Base-by-base conservation (phyloP, 108 stramenopile species). In the Cylindrotheca closterium region DNA sequence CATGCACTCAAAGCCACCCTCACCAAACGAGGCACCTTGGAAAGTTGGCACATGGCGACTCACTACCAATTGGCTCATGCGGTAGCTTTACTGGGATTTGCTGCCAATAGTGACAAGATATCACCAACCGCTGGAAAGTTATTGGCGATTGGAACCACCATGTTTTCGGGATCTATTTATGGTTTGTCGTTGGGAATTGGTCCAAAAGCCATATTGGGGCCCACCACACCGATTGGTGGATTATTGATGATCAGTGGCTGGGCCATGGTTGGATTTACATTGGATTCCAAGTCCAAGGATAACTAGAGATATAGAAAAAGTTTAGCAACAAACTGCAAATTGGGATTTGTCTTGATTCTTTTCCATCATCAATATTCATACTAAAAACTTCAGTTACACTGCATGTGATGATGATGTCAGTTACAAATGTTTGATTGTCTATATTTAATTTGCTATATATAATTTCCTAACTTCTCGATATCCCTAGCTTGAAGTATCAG, bases 161-260 rank as follows among this genome's bases (percentile, higher is more conserved):
- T 91, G 69, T 94, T 94, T 74, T 88, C 88, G 8, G 93, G 93
- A 27, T 84, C 82, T 26, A 82, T 94, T 37, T 94, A 90, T 64
- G 46, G 61, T 12, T 49, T 94, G 47, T 73, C 68, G 34, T 65
- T 94, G 30, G 88, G 79, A 7, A 64, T 90, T 26, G 93, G 90
- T 1, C 90, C 90, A 17, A 84, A 86, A 62, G 74, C 67, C 19
- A 18, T 94, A 0, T 45, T 89, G 53, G 93, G 90, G 0, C 93
- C 93, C 0, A 79, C 85, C 22, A 94, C 93, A n/a, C 93, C 93
- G 12, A 45, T 91, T 47, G 90, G 93, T n/a, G 93, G 93, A n/a
- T 34, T 92, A 30, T 60, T 91, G 33, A 79, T 94, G 77, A 89
- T 94, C 49, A 77, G 79, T 47, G 89, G 89, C 2, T 94, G 93